Base-by-base conservation (phyloP, 805 yeast species). In the Wickerhamomyces pijperi region DNA sequence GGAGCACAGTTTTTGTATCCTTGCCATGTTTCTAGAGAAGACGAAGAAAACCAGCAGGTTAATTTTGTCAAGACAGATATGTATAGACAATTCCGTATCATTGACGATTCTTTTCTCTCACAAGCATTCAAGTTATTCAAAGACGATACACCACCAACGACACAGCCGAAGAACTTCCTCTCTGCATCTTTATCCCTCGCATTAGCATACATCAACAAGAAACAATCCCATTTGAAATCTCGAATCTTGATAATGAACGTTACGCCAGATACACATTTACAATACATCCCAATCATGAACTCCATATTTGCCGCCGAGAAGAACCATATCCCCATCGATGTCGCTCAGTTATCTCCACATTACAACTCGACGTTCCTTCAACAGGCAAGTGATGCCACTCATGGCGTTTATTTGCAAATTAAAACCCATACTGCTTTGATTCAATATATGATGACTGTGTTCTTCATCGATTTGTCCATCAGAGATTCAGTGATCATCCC, bases 271-370 rank as follows among this genome's bases (percentile, higher is more conserved):
- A 78, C 76, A 40, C 76, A 86, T 5, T 65, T 85, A 38, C 85
- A 84, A 42, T 94, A 92, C 57, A 84, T 90, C 34, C 83, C 97
- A 4, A 78, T 86, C 34, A 92, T 92, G 97, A 92, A 92, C 59
- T 72, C 92, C 43, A 90, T 92, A 23, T 92, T 92, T 61, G 90
- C 97, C 0, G 95, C 97, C 1, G 96, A 92, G 49, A 90, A 88
- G 58, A 73, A 82, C 82, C 80, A 78, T 49, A 75, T 88, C 15
- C 82, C 96, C 2, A 77, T 92, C 18, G 97, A 92, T 58, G 88
- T 88, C 12, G 90, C 94, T 43, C 87, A 88, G 52, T 63, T 92
- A 21, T 81, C 81, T 1, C 12, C 29, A 9, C 5, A 8, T 8
- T 55, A 58, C 2, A 75, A 75, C 45, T 78, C 94, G 1, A 82